Percentiles rank a stretch among this genome's conserved stretches.
Evolutionary conservation across 1,139 yeast genomes (phyloP).

Genomic region (Blastobotrys arbuscula): DNA sequence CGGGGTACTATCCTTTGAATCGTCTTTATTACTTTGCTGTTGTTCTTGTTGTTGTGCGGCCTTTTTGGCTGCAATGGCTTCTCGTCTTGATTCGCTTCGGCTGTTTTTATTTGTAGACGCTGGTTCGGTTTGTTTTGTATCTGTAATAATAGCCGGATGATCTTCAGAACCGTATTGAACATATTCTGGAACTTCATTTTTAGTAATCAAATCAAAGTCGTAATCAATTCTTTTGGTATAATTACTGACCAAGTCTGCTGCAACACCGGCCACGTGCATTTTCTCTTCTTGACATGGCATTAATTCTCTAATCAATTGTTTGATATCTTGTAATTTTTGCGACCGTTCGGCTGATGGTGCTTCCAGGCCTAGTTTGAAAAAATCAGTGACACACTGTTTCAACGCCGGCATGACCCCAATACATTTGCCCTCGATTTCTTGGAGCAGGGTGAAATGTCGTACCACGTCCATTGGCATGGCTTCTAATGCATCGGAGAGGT

Average conservation of each 20-base stretch:
- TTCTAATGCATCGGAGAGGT: constrained; percentile 83
- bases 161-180: constrained; percentile 63
- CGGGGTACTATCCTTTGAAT: not conserved
- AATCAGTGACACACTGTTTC: constrained; percentile 50
- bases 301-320: constrained; percentile 48
- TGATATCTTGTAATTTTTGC: constrained; percentile 35
- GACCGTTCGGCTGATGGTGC: constrained; percentile 31
- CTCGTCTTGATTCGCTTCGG: constrained; percentile 68
- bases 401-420: constrained; percentile 67
- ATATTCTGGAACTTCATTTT: constrained; percentile 64
- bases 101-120: constrained; percentile 21
- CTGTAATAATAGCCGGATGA: constrained; percentile 64
- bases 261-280: constrained; percentile 94
- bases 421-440: constrained; percentile 94
- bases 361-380: constrained; percentile 33
- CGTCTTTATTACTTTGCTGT: not conserved
- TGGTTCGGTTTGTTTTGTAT: constrained; percentile 39
- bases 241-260: constrained; percentile 68
- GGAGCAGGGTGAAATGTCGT: constrained; percentile 77
- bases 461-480: constrained; percentile 83
- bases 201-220: constrained; percentile 65
- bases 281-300: constrained; percentile 94
- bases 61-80: constrained; percentile 85
- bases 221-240: constrained; percentile 71
- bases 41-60: constrained; percentile 32